Conservation (phyloP, 768 basidiomycete genomes). For the Russula ochroleuca region DNA sequence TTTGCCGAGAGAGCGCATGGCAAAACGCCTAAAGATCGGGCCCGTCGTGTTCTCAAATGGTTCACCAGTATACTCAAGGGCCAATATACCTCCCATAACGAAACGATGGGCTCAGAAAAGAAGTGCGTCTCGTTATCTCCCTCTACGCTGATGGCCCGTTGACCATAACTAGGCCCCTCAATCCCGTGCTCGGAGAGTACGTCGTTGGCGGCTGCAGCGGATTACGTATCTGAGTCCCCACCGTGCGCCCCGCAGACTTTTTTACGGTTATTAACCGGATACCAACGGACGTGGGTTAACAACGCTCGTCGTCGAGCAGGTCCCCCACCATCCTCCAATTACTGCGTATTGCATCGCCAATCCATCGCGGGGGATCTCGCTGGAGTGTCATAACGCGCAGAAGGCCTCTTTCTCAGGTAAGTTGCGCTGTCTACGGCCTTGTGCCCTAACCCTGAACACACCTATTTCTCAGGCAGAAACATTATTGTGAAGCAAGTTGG, state of each 20-base stretch:
- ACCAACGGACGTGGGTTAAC: conserved; percentile 68
- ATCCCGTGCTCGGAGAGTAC: conserved; percentile 91
- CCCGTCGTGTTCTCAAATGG: conserved; percentile 85
- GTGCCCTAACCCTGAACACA: not conserved
- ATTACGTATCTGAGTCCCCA: conserved; percentile 3
- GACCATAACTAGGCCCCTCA: conserved; percentile 65
- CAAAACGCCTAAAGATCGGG: conserved; percentile 64
- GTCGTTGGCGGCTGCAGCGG: conserved; percentile 32
- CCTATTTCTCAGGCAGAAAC: conserved; percentile 48
- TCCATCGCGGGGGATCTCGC: conserved; percentile 62
- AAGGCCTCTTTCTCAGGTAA: conserved; percentile 87
- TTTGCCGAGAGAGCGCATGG: conserved; percentile 85
- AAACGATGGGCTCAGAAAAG: conserved; percentile 96
- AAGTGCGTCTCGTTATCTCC: conserved; percentile 52
- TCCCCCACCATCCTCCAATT: conserved; percentile 91
- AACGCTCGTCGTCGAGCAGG: conserved; percentile 84
- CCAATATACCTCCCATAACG: conserved; percentile 91
- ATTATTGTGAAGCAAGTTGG: conserved; percentile 94
- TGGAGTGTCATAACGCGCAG: conserved; percentile 89
- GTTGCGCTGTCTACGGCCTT: conserved; percentile 26
- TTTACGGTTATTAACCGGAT: conserved; percentile 88
- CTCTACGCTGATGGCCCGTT: not conserved
- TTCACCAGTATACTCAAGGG: conserved; percentile 96
- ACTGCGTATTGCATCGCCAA: conserved; percentile 89
- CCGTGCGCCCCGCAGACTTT: conserved; percentile 47